These are phyloP conservation scores for Cladosporium colombiae DNA, from an alignment of 2,329 filamentous ascomycete genomes.

Conservation along the genomic window DNA sequence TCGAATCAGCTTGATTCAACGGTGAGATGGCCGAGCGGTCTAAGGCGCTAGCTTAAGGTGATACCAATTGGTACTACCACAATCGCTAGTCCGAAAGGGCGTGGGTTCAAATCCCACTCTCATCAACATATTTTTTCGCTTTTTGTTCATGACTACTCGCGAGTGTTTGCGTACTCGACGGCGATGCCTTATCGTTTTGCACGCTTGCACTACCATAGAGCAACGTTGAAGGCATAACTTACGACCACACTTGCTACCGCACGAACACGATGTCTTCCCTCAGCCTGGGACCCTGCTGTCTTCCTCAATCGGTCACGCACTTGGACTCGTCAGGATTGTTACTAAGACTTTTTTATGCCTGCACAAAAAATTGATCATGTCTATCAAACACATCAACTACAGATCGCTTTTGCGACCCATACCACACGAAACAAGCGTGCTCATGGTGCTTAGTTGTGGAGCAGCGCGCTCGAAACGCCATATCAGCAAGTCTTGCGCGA, in stretches of 20 bases:
- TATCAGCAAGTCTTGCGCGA: background rate
- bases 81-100: conserved; percentile 27
- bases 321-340: background rate
- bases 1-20: conserved; percentile 2
- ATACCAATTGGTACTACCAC: background rate
- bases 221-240: background rate
- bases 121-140: conserved; percentile 24
- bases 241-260: background rate
- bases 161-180: background rate
- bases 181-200: background rate
- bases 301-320: background rate
- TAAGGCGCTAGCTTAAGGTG: conserved; percentile 33
- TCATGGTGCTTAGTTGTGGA: background rate
- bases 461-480: background rate
- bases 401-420: background rate
- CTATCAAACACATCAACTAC: background rate
- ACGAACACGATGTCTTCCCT: background rate
- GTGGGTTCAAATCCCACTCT: conserved; percentile 36
- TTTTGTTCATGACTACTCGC: background rate
- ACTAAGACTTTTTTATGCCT: background rate
- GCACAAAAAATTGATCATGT: background rate
- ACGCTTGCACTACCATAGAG: background rate
- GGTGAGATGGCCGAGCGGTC: conserved; percentile 26
- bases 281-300: background rate
- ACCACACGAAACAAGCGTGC: background rate